phyloP scores from a whole-genome alignment of 108 stramenopile species.

The Fragilaria crotonensis region DNA sequence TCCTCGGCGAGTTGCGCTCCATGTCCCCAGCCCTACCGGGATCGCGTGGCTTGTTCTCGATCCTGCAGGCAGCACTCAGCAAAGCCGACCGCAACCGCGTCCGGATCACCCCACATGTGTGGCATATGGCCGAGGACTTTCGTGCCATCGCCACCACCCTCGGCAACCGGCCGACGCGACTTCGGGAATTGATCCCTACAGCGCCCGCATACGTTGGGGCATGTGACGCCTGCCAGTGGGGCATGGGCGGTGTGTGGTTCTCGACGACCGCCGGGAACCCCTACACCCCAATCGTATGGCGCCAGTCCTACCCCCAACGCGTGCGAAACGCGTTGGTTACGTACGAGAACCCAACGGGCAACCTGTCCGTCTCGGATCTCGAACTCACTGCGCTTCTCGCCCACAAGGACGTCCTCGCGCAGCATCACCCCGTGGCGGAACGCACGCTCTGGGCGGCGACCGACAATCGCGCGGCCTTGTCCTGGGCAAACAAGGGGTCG shows the following conservation, averaged over 20 bases:
- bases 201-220: constrained; percentile 12
- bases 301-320: not conserved
- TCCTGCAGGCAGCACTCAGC: constrained; percentile 12
- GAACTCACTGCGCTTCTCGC: constrained; percentile 8
- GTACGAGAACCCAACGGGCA: constrained; percentile 8
- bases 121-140: constrained; percentile 24
- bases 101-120: constrained; percentile 10
- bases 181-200: constrained; percentile 25
- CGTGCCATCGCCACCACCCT: constrained; percentile 14
- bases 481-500: constrained; percentile 5
- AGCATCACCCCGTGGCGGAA: constrained; percentile 4
- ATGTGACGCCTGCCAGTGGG: constrained; percentile 21
- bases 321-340: not conserved
- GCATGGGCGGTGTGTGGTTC: constrained; percentile 3
- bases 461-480: constrained; percentile 9
- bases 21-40: constrained; percentile 12
- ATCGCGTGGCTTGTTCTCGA: constrained; percentile 10
- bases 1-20: constrained; percentile 14
- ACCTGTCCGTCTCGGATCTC: constrained; percentile 14
- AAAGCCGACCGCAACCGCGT: not conserved
- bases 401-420: constrained; percentile 18
- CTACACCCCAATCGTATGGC: constrained; percentile 7
- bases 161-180: constrained; percentile 13
- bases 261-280: not conserved
- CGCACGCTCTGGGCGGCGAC: not conserved